Base-by-base conservation (phyloP, 2,329 filamentous ascomycete genomes). In the Lojkania enalia region DNA sequence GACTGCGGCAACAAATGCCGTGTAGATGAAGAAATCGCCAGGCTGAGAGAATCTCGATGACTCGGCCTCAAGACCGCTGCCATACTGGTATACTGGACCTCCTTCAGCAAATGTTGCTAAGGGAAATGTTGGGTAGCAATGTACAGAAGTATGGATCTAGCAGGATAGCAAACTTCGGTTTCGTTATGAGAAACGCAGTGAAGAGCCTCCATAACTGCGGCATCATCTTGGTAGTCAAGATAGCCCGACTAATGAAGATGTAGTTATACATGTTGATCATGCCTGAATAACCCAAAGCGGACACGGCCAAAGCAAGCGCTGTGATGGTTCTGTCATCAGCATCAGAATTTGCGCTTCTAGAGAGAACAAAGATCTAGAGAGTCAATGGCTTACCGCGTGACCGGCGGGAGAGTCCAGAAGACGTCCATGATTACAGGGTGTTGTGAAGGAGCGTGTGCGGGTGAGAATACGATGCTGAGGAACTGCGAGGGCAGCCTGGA, bases 21-120 rank as follows among this genome's bases (percentile, higher is more conserved):
- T 73, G 67, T 95, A 96, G 73, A 85, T 85, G 51, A 94, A 77
- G 58, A 94, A 81, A 66, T 94, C 87, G 64, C 89, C 90, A 46
- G 87, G 87, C 55, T 81, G 78, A 31, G 77, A 73, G 67, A 96
- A 92, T 48, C 88, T 83, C 41, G 85, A 73, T 50, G 86, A 87
- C 53, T 80, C 78, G 31, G 72, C 79, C 75, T 96, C 91, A 38
- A 95, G 75, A 54, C 84, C 80, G 64, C 81, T 86, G 58, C 86
- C 75, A 72, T 94, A 95, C 52, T 81, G 85, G 74, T 86, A 96
- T 54, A 94, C 77, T 83, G 60, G 7, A 35, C 39, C 29, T 38
- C 37, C 49, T 51, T 73, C 63, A 72, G 69, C 57, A 37, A 36
- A 44, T 43, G 45, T 23, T 20, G 6, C 20, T 35, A 14, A 29